A percentile compares a stretch with the other conserved stretches of the same genome.
Evolutionary conservation across 2,329 filamentous ascomycete genomes (phyloP).

Genomic region (Colletotrichum sp.): DNA sequence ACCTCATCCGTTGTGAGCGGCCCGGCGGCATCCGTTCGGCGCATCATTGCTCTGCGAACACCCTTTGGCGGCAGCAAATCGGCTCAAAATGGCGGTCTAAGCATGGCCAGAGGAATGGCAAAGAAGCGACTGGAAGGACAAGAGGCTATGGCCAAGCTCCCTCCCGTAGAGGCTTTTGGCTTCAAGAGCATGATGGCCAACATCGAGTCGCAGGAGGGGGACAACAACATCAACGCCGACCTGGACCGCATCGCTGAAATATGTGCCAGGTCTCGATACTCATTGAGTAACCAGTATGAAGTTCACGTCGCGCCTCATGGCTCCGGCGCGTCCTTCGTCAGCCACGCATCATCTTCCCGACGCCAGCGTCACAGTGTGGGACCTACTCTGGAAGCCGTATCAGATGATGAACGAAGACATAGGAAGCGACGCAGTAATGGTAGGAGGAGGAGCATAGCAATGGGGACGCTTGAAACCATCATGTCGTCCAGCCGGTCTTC

Average conservation of each 20-base stretch:
- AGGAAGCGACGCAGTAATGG: constrained; percentile 45
- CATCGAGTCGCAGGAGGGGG: constrained; percentile 48
- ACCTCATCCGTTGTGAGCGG: constrained; percentile 14
- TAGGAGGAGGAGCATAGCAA: constrained; percentile 57
- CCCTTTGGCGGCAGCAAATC: constrained; percentile 35
- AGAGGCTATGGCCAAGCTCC: constrained; percentile 50
- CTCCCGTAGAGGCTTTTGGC: constrained; percentile 67
- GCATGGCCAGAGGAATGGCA: constrained; percentile 48
- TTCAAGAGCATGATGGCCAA: constrained; percentile 69
- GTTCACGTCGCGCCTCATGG: constrained; percentile 69
- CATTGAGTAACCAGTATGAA: constrained; percentile 70
- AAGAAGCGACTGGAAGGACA: constrained; percentile 36
- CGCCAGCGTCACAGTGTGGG: constrained; percentile 40
- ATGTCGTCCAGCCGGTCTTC: constrained; percentile 71
- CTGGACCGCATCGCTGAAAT: constrained; percentile 71
- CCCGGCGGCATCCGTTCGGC: constrained; percentile 22
- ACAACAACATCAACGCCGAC: constrained; percentile 58
- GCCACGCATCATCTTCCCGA: constrained; percentile 30
- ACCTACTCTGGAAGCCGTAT: constrained; percentile 63
- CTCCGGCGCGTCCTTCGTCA: constrained; percentile 55
- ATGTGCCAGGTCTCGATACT: constrained; percentile 68
- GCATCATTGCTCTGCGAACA: constrained; percentile 21
- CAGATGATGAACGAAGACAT: constrained; percentile 58
- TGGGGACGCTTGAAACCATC: constrained; percentile 69
- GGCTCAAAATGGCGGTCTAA: constrained; percentile 44